Conservation (phyloP, 306 rosid genomes). For the Quercus wislizeni region DNA sequence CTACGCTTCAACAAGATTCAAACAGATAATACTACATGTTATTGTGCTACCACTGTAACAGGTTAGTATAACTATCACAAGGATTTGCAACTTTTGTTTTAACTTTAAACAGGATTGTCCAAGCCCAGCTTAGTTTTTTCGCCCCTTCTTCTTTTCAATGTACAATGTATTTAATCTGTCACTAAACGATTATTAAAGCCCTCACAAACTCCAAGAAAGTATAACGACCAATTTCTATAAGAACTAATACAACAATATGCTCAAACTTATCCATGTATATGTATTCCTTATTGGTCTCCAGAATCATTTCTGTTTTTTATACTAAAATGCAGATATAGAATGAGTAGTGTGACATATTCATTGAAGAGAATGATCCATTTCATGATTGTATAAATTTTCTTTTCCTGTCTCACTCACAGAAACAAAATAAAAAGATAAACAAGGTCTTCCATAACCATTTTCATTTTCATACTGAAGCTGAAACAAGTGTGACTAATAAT, state of each 20-base stretch:
- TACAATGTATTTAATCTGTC: background rate
- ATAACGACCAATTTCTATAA: background rate
- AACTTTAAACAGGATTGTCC: background rate
- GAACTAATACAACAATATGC: background rate
- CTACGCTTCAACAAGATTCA: background rate
- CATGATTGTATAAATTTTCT: background rate
- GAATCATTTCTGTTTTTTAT: background rate
- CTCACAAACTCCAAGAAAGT: background rate
- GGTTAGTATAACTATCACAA: background rate
- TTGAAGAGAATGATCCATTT: background rate
- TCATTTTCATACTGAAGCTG: background rate
- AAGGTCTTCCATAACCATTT: background rate
- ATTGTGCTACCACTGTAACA: no score
- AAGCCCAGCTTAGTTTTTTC: background rate
- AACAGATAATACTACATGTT: background rate
- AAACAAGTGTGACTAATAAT: background rate
- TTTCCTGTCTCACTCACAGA: background rate
- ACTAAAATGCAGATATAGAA: background rate
- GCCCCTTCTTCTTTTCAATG: no score
- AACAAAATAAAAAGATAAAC: background rate
- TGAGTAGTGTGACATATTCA: background rate
- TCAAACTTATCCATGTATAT: background rate
- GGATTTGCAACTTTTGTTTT: background rate
- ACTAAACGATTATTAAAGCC: background rate
- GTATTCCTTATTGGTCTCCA: background rate